Percentiles rank a stretch among this genome's conserved stretches.
These are phyloP conservation scores for Tylopilus orsonianus DNA, from an alignment of 1,284 basidiomycete genomes.

Conservation along the genomic window DNA sequence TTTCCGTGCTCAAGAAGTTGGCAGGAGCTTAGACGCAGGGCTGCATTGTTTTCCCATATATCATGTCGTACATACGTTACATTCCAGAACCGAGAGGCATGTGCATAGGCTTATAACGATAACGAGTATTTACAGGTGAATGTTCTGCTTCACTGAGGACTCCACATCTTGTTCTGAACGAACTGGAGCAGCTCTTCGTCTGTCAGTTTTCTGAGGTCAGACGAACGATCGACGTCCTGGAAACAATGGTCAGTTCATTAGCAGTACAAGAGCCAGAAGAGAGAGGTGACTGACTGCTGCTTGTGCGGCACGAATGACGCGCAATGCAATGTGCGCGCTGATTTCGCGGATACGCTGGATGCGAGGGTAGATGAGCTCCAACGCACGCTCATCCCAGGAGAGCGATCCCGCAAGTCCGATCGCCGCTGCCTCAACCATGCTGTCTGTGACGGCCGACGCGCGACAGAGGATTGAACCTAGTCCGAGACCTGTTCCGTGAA, in stretches of 20 bases:
- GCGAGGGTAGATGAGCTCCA: constrained; percentile 73
- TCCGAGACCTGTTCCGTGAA: constrained; percentile 57
- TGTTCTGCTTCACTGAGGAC: constrained; percentile 37
- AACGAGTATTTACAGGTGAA: neutral
- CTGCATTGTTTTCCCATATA: neutral
- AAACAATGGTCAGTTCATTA: neutral
- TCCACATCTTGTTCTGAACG: constrained; percentile 71
- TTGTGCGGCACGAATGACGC: constrained; percentile 79
- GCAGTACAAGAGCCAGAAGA: neutral
- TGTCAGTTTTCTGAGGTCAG: constrained; percentile 52
- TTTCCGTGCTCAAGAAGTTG: constrained; percentile 68
- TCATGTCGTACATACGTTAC: constrained; percentile 9
- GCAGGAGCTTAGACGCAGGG: constrained; percentile 45
- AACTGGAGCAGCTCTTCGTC: constrained; percentile 57
- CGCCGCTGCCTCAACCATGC: constrained; percentile 79
- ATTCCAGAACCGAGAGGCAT: neutral
- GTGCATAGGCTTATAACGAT: neutral
- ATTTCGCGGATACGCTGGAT: constrained; percentile 84
- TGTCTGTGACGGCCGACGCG: constrained; percentile 67
- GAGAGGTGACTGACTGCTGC: constrained; percentile 51
- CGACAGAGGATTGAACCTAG: constrained; percentile 75
- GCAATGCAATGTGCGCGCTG: constrained; percentile 68
- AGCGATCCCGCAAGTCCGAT: constrained; percentile 79
- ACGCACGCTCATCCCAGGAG: constrained; percentile 65
- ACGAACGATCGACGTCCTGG: constrained; percentile 60